A percentile compares a stretch with the other conserved stretches of the same genome.
Evolutionary conservation across 1,284 basidiomycete genomes (phyloP).

Genomic region (Cystobasidium sp.): DNA sequence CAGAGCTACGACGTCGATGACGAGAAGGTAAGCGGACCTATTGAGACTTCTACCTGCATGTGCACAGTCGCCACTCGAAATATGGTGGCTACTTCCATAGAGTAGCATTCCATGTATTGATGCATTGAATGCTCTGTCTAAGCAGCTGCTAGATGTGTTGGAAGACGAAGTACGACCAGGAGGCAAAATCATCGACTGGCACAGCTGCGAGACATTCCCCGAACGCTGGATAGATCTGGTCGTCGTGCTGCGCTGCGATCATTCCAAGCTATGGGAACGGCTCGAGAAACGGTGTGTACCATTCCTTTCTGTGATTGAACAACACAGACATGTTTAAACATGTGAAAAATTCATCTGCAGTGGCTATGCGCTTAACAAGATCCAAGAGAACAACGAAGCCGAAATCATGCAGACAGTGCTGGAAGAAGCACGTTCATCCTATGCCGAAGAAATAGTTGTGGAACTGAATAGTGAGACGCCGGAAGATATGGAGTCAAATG

Average conservation of each 20-base stretch:
- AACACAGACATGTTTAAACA: no score
- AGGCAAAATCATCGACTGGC: constrained; percentile 94
- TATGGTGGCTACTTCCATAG: neutral
- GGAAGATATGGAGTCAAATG: constrained; percentile 84
- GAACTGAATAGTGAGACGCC: constrained; percentile 78
- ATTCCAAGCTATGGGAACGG: constrained; percentile 85
- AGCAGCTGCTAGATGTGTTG: constrained; percentile 81
- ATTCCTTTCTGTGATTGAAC: no score
- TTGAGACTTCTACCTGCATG: neutral
- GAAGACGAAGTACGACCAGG: constrained; percentile 67
- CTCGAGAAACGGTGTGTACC: constrained; percentile 83
- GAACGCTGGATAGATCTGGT: constrained; percentile 98
- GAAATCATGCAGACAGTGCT: constrained; percentile 96
- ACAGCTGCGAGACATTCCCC: constrained; percentile 91
- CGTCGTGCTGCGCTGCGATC: constrained; percentile 87
- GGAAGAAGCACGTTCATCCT: constrained; percentile 85
- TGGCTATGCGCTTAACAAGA: constrained; percentile 86
- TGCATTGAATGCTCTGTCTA: neutral
- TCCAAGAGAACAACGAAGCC: constrained; percentile 97
- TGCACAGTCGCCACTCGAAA: constrained; percentile 4
- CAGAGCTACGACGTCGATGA: constrained; percentile 92
- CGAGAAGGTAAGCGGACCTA: constrained; percentile 69
- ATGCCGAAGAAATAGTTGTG: constrained; percentile 81
- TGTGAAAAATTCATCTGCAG: no score
- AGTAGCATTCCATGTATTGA: neutral